phyloP scores from a whole-genome alignment of 169 alveolate genomes.

The Plasmodium ovale region DNA sequence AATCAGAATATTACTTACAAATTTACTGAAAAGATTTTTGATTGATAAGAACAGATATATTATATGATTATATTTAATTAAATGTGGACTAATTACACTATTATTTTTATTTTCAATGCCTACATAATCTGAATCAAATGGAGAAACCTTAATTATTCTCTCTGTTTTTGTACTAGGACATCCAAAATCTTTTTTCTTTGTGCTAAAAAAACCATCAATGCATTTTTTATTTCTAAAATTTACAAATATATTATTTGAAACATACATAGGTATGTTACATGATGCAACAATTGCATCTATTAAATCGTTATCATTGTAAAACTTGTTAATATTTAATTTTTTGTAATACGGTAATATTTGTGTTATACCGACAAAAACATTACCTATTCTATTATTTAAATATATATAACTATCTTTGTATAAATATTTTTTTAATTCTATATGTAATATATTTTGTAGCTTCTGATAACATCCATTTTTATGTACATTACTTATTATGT shows the following conservation, averaged over 20 bases:
- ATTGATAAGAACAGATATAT: conserved; percentile 21
- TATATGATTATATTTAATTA: conserved; percentile 37
- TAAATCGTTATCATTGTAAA: conserved; percentile 77
- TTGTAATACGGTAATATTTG: conserved; percentile 61
- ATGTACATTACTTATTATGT: conserved; percentile 70
- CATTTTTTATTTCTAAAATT: conserved; percentile 79
- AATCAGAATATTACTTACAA: conserved; percentile 35
- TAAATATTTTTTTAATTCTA: conserved; percentile 33
- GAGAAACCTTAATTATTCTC: conserved; percentile 73
- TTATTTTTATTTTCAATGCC: conserved; percentile 71
- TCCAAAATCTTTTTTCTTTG: conserved; percentile 58
- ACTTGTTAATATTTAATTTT: conserved; percentile 59
- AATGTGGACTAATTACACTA: conserved; percentile 53
- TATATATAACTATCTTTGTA: conserved; percentile 66
- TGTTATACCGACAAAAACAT: conserved; percentile 66
- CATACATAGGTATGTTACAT: conserved; percentile 81
- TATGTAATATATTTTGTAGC: conserved; percentile 69
- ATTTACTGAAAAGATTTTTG: conserved; percentile 32
- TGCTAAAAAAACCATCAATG: conserved; percentile 82
- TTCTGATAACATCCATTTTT: conserved; percentile 71
- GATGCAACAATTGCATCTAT: conserved; percentile 80
- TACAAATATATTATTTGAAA: conserved; percentile 76
- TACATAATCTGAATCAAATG: conserved; percentile 51
- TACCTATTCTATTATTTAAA: conserved; percentile 80
- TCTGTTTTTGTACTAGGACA: conserved; percentile 78